Percentiles rank a stretch among this genome's conserved stretches.
These are phyloP conservation scores for Dactylellina leptospora DNA, from an alignment of 2,329 filamentous ascomycete genomes.

Conservation along the genomic window DNA sequence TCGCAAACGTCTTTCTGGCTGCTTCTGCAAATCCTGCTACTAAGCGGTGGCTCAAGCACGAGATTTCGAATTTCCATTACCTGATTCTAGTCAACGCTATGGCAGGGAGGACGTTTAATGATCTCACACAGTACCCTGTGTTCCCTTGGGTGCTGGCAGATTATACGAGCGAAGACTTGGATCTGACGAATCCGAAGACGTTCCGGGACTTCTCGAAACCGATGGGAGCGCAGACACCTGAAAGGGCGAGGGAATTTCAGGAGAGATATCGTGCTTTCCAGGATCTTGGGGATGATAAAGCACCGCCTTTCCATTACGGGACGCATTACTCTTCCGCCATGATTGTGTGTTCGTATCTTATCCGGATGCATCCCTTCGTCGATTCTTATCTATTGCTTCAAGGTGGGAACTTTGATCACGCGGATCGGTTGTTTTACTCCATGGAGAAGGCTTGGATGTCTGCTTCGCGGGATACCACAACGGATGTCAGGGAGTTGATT, in stretches of 20 bases:
- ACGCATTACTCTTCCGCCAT: slow-evolving; percentile 99
- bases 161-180: slow-evolving; percentile 91
- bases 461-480: slow-evolving; percentile 86
- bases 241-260: slow-evolving; percentile 79
- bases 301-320: slow-evolving; percentile 91
- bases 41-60: slow-evolving; percentile 87
- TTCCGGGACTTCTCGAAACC: slow-evolving; percentile 94
- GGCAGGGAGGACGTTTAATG: slow-evolving; percentile 96
- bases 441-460: slow-evolving; percentile 91
- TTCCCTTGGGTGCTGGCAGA: slow-evolving; percentile 98
- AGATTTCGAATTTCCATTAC: slow-evolving; percentile 98
- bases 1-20: slow-evolving; percentile 89
- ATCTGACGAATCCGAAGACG: slow-evolving; percentile 81
- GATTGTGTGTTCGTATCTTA: slow-evolving; percentile 96
- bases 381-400: slow-evolving; percentile 94
- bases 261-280: slow-evolving; percentile 86
- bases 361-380: slow-evolving; percentile 93
- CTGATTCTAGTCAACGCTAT: slow-evolving; percentile 98
- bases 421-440: slow-evolving; percentile 93
- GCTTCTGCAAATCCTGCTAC: slow-evolving; percentile 79
- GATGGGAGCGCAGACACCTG: slow-evolving; percentile 87
- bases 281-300: slow-evolving; percentile 81
- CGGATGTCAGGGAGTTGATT: slow-evolving; percentile 91
- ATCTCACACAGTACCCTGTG: slow-evolving; percentile 95
- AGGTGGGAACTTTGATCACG: slow-evolving; percentile 95